phyloP scores from a whole-genome alignment of 257 asterid species.

The Solanum lignicaule region DNA sequence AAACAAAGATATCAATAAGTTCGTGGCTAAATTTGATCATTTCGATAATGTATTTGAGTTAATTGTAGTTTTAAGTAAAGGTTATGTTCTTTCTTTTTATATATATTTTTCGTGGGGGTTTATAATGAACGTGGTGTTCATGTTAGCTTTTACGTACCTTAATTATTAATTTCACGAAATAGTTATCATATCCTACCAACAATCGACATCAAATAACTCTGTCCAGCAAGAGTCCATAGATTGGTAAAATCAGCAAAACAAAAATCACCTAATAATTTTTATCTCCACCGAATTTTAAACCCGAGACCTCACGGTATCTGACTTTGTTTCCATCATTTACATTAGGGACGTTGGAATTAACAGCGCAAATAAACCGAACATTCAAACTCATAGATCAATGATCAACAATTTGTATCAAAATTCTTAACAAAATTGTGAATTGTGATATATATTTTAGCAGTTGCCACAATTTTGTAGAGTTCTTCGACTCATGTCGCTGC shows the following conservation, averaged over 20 bases:
- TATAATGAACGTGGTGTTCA: too few relatives aligned
- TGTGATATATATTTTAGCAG: background rate
- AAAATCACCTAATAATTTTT: too few relatives aligned
- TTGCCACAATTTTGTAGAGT: background rate
- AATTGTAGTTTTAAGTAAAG: too few relatives aligned
- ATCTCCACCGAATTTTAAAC: accelerated
- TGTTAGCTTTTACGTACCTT: too few relatives aligned
- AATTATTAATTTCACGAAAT: too few relatives aligned
- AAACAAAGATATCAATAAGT: too few relatives aligned
- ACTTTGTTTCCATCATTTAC: background rate
- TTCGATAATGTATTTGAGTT: too few relatives aligned
- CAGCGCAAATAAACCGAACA: background rate
- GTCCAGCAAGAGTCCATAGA: accelerated
- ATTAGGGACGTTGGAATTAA: background rate
- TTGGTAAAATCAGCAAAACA: too few relatives aligned
- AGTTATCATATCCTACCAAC: too few relatives aligned
- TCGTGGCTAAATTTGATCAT: too few relatives aligned
- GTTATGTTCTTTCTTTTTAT: too few relatives aligned
- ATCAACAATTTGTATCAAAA: background rate
- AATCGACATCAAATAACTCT: accelerated
- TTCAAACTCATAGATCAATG: background rate
- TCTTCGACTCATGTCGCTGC: slow-evolving; percentile 34
- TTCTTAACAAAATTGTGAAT: background rate
- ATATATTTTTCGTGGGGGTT: too few relatives aligned
- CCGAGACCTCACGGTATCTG: background rate